Percentiles rank a stretch among this genome's conserved stretches.
Conservation (phyloP, 345 rosid species). For the Gossypium rotundifolium region DNA sequence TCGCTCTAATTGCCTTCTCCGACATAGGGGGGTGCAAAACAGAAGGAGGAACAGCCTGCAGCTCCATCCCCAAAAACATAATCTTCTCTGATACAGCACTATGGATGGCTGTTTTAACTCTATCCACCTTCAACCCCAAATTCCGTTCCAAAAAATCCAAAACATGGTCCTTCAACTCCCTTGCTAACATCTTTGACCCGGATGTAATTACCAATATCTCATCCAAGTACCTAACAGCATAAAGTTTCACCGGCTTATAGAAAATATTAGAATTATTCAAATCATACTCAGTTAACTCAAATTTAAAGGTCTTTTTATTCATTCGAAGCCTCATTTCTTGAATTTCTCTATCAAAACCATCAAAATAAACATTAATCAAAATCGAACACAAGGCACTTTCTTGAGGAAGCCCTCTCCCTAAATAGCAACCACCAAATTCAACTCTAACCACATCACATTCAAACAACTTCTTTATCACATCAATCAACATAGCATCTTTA, state of each 20-base stretch:
- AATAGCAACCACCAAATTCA: slow-evolving; percentile 53
- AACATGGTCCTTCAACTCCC: slow-evolving; percentile 58
- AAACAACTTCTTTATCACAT: slow-evolving; percentile 50
- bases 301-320: slow-evolving; percentile 41
- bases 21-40: slow-evolving; percentile 74
- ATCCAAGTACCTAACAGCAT: slow-evolving; percentile 81
- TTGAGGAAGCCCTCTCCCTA: slow-evolving; percentile 86
- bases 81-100: slow-evolving; percentile 81
- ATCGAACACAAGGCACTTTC: slow-evolving; percentile 63
- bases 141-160: slow-evolving; percentile 49
- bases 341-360: slow-evolving; percentile 60
- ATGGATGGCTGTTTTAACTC: slow-evolving; percentile 57
- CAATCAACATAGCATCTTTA: slow-evolving; percentile 43
- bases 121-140: slow-evolving; percentile 60
- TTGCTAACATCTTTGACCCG: slow-evolving; percentile 56
- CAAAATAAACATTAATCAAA: slow-evolving; percentile 71
- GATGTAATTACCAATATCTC: slow-evolving; percentile 79
- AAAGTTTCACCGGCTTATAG: slow-evolving; percentile 57
- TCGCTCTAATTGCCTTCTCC: slow-evolving; percentile 77
- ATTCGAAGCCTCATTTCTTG: slow-evolving; percentile 54
- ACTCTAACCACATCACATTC: slow-evolving; percentile 46
- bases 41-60: slow-evolving; percentile 89
- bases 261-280: slow-evolving; percentile 35
- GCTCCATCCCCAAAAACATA: slow-evolving; percentile 67
- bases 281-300: slow-evolving; percentile 28